Base-by-base conservation (phyloP, 371 early-diverging fungal species). In the Dinochytrium kinnereticum region DNA sequence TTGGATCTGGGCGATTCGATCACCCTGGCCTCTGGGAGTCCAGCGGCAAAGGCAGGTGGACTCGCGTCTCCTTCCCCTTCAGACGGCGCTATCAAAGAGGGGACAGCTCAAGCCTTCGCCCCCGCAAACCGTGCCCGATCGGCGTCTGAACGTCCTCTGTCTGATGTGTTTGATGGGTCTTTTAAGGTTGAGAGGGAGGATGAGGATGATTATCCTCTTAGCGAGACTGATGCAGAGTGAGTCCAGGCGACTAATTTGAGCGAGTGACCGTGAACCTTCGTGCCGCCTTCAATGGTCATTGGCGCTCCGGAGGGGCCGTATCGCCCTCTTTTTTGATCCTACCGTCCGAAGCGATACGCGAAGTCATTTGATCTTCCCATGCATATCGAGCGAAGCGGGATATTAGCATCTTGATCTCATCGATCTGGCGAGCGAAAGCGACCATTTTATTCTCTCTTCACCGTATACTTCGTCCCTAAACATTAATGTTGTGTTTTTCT, bases 1-100 rank as follows among this genome's bases (percentile, higher is more conserved):
- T 49, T 68, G 36, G 67, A 68, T 26, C 39, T 68, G 10, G 68
- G 59, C 51, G 71, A 59, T 24, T 34, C 59, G 36, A 37, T 37
- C 19, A 34, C 31, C 28, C 7, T 61, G 13, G 44, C 13, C 19
- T 7, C 44, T 44, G 44, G 44, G 44, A 44, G 19, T 44, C 13
- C 44, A 19, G 19, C 7, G 44, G 44, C 13, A 44, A 19, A 44
- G 44, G 44, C 7, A 44, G 19, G 44, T 44, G 44, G 13, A 13
- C 13, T 13, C 19, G 19, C 7, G 44, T 19, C 44, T 44, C 13
- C 44, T 44, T 13, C 44, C 13, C 13, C 19, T 7, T 44, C 44
- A n/a, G n/a, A n/a, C n/a, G n/a, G n/a, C n/a, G n/a, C n/a, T n/a
- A n/a, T n/a, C n/a, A n/a, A n/a, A n/a, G n/a, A n/a, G n/a, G n/a